Conservation (phyloP, 2,329 filamentous ascomycete species). For the Stemphylium vesicarium region DNA sequence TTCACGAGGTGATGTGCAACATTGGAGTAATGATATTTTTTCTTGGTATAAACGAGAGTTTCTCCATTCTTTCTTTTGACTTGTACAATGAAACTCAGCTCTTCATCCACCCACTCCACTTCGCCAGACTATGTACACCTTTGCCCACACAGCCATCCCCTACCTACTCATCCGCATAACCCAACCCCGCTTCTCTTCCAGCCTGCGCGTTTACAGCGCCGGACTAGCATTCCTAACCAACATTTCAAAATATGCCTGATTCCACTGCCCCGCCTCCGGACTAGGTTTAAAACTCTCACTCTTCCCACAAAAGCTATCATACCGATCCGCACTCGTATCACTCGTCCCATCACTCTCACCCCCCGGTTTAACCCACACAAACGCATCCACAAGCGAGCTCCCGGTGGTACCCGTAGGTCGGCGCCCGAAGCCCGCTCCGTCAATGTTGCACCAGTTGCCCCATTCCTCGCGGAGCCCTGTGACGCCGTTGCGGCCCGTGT, state of each 20-base stretch:
- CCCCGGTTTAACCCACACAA: constrained; percentile 76
- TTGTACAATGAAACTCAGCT: no score
- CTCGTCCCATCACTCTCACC: constrained; percentile 60
- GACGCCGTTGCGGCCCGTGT: constrained; percentile 65
- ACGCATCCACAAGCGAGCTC: constrained; percentile 64
- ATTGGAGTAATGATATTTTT: neutral
- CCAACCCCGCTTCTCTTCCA: neutral
- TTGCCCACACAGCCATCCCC: no score
- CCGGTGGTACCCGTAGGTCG: constrained; percentile 67
- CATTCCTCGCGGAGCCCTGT: constrained; percentile 57
- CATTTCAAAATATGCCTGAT: constrained; percentile 56
- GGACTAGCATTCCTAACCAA: constrained; percentile 49
- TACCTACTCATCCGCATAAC: no score
- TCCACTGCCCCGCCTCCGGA: constrained; percentile 74
- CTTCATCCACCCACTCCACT: neutral
- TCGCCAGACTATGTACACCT: neutral
- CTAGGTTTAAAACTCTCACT: constrained; percentile 65
- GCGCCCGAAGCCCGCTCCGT: constrained; percentile 67
- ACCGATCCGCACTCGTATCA: constrained; percentile 54
- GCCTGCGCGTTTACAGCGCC: constrained; percentile 31
- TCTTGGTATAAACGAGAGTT: neutral
- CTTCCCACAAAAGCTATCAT: constrained; percentile 64
- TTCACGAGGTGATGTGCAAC: neutral
- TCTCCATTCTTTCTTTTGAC: neutral
- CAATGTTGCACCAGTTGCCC: constrained; percentile 74